Evolutionary conservation across 2,329 filamentous ascomycete species (phyloP).

Genomic region (Botrytis elliptica): DNA sequence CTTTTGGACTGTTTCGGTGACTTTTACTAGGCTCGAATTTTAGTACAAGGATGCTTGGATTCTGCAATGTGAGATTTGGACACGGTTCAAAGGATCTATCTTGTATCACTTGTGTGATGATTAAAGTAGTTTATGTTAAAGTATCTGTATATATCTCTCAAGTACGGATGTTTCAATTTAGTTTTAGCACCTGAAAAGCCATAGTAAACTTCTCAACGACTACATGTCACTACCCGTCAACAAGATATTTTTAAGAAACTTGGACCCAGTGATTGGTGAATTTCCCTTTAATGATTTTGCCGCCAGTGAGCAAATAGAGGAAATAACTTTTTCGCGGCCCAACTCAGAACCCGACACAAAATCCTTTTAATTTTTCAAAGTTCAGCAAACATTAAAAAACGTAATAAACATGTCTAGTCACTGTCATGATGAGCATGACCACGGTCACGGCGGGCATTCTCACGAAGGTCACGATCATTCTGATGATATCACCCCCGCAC

Average conservation of each 20-base stretch:
- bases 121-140: constrained; percentile 1
- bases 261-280: constrained; percentile 8
- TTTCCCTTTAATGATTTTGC: neutral
- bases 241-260: neutral
- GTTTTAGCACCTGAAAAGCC: neutral
- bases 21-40: neutral
- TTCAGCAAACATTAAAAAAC: neutral
- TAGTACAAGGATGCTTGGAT: neutral
- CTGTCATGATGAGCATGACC: constrained; percentile 47
- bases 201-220: neutral
- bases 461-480: constrained; percentile 82
- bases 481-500: constrained; percentile 86
- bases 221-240: neutral
- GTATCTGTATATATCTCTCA: neutral
- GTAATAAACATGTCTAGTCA: constrained; percentile 42
- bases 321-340: neutral
- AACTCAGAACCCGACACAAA: neutral
- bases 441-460: constrained; percentile 48
- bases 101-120: neutral
- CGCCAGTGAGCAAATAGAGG: neutral
- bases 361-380: neutral
- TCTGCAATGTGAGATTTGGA: neutral
- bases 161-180: neutral
- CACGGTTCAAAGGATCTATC: neutral
- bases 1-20: neutral